Conservation (phyloP, 2,329 filamentous ascomycete genomes). For the Madurella fahalii region DNA sequence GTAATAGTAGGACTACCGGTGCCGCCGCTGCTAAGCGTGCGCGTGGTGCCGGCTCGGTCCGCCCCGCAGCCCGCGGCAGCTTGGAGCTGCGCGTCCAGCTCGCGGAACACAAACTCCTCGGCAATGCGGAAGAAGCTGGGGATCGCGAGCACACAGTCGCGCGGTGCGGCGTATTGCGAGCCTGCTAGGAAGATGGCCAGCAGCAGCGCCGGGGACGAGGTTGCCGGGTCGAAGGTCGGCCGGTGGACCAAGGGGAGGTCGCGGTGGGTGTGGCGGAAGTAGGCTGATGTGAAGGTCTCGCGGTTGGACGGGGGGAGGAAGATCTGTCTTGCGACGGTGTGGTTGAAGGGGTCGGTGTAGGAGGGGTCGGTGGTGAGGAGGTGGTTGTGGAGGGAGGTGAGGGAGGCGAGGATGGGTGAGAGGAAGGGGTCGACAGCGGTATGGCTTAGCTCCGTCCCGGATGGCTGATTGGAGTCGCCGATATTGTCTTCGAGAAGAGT, state of each 20-base stretch:
- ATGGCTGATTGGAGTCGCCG: no score
- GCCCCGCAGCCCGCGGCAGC: no score
- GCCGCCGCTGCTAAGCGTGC: no score
- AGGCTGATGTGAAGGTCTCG: conserved; percentile 21
- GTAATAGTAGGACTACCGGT: no score
- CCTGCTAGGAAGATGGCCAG: conserved; percentile 2
- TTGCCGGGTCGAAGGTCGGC: conserved; percentile 22
- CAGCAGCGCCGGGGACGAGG: not conserved
- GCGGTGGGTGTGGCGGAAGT: conserved; percentile 27
- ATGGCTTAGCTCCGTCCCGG: no score
- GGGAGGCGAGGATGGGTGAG: conserved; percentile 7
- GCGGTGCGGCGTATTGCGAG: conserved; percentile 1
- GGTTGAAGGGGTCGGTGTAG: conserved; percentile 17
- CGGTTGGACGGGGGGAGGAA: conserved; percentile 22
- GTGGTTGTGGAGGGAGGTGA: conserved; percentile 16
- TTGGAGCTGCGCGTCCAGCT: conserved; percentile 1
- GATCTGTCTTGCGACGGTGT: conserved; percentile 14
- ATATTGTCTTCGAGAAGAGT: no score
- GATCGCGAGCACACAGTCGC: conserved; percentile 2
- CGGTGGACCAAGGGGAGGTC: conserved; percentile 30
- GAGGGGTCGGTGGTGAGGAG: conserved; percentile 14
- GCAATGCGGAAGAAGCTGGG: not conserved
- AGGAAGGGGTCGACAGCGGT: conserved; percentile 6
- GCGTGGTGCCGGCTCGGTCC: no score
- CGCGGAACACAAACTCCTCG: conserved; percentile 4